A percentile compares a stretch with the other conserved stretches of the same genome.
These are phyloP conservation scores for Lenzites betulinus DNA, from an alignment of 768 basidiomycete genomes.

Conservation along the genomic window DNA sequence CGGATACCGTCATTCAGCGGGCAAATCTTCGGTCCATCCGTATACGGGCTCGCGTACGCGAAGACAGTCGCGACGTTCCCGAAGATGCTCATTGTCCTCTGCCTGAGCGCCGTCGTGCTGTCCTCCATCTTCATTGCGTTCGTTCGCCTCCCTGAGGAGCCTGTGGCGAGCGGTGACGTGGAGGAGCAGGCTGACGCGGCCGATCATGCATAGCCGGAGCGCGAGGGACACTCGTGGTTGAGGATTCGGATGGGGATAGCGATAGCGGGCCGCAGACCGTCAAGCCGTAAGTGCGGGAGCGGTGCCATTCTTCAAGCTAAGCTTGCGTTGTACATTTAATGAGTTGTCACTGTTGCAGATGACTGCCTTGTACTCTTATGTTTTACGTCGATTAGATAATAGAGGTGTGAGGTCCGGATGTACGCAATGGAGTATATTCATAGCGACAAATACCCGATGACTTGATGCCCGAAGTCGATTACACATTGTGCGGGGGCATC, in stretches of 20 bases:
- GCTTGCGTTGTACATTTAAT: too few relatives aligned
- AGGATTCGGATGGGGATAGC: conserved; percentile 15
- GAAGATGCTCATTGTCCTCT: conserved; percentile 66
- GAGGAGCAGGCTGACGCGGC: conserved; percentile 17
- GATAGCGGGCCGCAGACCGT: conserved; percentile 12
- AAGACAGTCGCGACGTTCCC: conserved; percentile 73
- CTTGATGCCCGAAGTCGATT: too few relatives aligned
- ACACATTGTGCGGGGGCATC: too few relatives aligned
- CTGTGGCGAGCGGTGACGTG: conserved; percentile 5
- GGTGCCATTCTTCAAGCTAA: too few relatives aligned
- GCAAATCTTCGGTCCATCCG: conserved; percentile 67
- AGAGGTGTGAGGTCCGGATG: too few relatives aligned
- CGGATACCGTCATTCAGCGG: conserved; percentile 42
- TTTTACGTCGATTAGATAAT: too few relatives aligned
- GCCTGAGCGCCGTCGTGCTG: conserved; percentile 40
- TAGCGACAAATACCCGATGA: too few relatives aligned
- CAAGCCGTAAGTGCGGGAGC: conserved; percentile 18
- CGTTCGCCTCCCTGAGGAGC: conserved; percentile 43
- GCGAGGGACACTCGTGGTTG: conserved; percentile 22
- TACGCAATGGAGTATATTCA: too few relatives aligned
- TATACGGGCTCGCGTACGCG: conserved; percentile 73
- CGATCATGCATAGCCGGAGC: neutral
- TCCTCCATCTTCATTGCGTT: conserved; percentile 49
- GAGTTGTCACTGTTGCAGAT: too few relatives aligned
- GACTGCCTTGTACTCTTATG: too few relatives aligned